Percentiles rank a stretch among this genome's conserved stretches.
phyloP scores from a whole-genome alignment of 768 basidiomycete species.

The Suillus decipiens region DNA sequence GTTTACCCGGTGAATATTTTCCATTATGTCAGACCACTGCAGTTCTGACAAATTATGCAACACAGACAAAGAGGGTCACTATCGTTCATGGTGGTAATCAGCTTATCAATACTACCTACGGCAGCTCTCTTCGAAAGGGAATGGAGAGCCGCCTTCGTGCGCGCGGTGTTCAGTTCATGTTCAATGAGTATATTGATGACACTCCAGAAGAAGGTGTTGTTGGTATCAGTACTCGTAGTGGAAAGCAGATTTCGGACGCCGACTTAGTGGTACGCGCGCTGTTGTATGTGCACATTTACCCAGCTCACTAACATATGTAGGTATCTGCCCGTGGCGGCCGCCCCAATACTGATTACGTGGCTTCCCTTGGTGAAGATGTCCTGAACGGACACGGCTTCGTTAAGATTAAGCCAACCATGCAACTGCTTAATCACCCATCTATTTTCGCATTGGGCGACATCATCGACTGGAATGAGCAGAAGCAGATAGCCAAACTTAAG shows the following conservation, averaged over 20 bases:
- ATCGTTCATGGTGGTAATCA: conserved; percentile 56
- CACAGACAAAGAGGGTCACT: conserved; percentile 48
- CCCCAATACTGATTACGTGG: conserved; percentile 56
- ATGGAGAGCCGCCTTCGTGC: conserved; percentile 42
- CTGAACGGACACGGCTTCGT: conserved; percentile 44
- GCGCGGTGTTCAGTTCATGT: conserved; percentile 51
- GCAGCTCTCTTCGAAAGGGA: conserved; percentile 50
- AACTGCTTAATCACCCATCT: conserved; percentile 48
- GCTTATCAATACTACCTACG: conserved; percentile 61
- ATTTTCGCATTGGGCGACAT: conserved; percentile 71
- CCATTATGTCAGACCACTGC: not conserved
- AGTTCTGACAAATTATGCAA: conserved; percentile 15
- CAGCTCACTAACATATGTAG: conserved; percentile 16
- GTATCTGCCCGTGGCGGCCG: conserved; percentile 35
- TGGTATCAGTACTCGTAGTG: conserved; percentile 51
- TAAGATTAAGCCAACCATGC: conserved; percentile 58
- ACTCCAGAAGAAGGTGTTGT: conserved; percentile 38
- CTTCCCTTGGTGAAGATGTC: conserved; percentile 41
- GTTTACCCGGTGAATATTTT: conserved; percentile 37
- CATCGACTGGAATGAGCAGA: conserved; percentile 64
- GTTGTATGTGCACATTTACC: not conserved
- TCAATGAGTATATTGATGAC: conserved; percentile 54
- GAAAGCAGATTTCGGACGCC: conserved; percentile 45
- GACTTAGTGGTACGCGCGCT: conserved; percentile 56
- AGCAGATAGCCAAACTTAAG: conserved; percentile 50